Percentiles rank a stretch among this genome's conserved stretches.
These are phyloP conservation scores for Candida awuae DNA, from an alignment of 805 yeast species.

Conservation along the genomic window DNA sequence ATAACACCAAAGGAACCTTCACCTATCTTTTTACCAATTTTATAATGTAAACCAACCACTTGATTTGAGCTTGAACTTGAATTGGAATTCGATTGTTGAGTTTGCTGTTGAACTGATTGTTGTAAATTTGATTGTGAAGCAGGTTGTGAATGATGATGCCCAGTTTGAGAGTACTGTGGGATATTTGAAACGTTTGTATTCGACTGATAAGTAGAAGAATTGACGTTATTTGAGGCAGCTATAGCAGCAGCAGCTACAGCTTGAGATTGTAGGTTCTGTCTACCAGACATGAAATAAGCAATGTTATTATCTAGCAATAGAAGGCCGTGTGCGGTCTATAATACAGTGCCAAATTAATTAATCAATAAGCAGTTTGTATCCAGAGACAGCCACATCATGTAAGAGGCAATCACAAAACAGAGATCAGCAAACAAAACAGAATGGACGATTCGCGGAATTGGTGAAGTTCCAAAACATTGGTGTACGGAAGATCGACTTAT, in stretches of 20 bases:
- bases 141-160: constrained; percentile 10
- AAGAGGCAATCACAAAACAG: no score
- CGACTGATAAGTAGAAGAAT: constrained; percentile 17
- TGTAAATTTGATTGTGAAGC: constrained; percentile 16
- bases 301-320: background rate
- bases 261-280: constrained; percentile 13
- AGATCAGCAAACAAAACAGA: no score
- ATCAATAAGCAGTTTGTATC: no score
- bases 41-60: constrained; percentile 90
- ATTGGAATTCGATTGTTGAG: constrained; percentile 5
- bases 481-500: no score
- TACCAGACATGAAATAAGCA: constrained; percentile 1
- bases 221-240: constrained; percentile 25
- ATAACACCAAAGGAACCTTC: constrained; percentile 98
- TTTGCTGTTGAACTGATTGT: constrained; percentile 8
- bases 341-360: no score
- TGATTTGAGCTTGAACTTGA: constrained; percentile 29
- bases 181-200: constrained; percentile 20
- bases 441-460: no score
- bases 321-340: no score
- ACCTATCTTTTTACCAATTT: constrained; percentile 95
- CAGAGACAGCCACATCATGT: background rate
- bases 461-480: no score
- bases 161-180: constrained; percentile 23
- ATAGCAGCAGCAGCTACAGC: constrained; percentile 31